phyloP scores from a whole-genome alignment of 495 filamentous ascomycete species.

The Echria macrotheca region DNA sequence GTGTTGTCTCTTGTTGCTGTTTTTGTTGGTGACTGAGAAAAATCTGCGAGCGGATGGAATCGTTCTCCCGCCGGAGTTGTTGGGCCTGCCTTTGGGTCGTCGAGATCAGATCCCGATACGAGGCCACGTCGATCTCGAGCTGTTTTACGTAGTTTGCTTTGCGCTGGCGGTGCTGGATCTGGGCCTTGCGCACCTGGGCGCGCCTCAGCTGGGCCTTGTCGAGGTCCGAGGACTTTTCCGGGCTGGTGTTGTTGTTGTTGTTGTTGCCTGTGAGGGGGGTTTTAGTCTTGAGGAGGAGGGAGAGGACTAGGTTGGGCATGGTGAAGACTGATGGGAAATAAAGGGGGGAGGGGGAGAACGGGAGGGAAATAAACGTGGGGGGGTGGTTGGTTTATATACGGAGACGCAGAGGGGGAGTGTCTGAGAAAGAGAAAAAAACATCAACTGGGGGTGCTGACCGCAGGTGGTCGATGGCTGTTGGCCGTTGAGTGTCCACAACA shows the following conservation, averaged over 20 bases:
- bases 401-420: too few relatives aligned
- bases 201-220: constrained; percentile 38
- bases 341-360: background rate
- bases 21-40: too few relatives aligned
- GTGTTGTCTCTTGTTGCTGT: constrained; percentile 20
- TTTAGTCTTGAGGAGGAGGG: background rate
- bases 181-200: constrained; percentile 46
- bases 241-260: background rate
- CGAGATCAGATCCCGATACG: constrained; percentile 41
- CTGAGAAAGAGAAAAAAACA: too few relatives aligned
- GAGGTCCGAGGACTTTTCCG: background rate
- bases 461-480: too few relatives aligned
- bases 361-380: too few relatives aligned
- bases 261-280: background rate
- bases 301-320: background rate
- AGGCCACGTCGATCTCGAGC: constrained; percentile 43
- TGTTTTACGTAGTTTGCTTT: constrained; percentile 48
- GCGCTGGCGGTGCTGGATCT: constrained; percentile 47
- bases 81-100: constrained; percentile 27
- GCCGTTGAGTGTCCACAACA: too few relatives aligned
- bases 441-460: too few relatives aligned
- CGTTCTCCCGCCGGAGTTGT: too few relatives aligned
- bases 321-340: background rate
- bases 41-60: too few relatives aligned
- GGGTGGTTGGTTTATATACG: too few relatives aligned